Evolutionary conservation across 75 land plant genomes (phyloP), one percentile per base, ranked within the genome.

Genomic region (Sequoia sempervirens): DNA sequence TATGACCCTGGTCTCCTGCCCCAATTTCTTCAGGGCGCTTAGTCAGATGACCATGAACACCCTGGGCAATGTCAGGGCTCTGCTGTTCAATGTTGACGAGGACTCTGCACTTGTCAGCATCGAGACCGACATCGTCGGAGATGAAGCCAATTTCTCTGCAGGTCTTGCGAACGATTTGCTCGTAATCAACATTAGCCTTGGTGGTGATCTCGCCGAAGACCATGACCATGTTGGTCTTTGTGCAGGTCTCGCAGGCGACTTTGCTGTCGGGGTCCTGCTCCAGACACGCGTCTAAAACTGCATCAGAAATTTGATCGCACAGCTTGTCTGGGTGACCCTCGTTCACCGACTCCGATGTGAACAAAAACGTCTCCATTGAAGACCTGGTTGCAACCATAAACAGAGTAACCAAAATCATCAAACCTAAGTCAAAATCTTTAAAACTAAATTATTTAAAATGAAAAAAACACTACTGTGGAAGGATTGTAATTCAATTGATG

Each of bases 11-110:
- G 78, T 93, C 93, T 43, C 94, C 73, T 32, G 73, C 73, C 32
- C 94, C 94, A 38, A 93, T 92, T 45, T 93, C 94, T 86, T 92
- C 94, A 0, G 91, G 93, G 52, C 88, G 88, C 90, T 93, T 93
- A 0, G 50, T 78, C 2, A 78, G 28, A 26, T 78, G 91, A 3
- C 94, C 94, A 76, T 92, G 93, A 28, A 93, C 94, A 61, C 90
- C 93, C 86, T 93, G 90, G 23, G 94, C 93, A 80, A 93, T 93
- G 82, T 93, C 94, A 28, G 87, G 90, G 84, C 87, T 88, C 84
- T 92, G 92, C 81, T 92, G 92, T 82, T 92, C 92, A 40, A 92
- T 91, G 85, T 92, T 85, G 3, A 92, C 93, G 2, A 92, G 81
- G 10, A 91, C 93, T 84, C 89, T 88, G 89, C 90, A 92, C 46